Conservation (phyloP, 2,329 filamentous ascomycete species). For the Nothomitra cinnamomea region DNA sequence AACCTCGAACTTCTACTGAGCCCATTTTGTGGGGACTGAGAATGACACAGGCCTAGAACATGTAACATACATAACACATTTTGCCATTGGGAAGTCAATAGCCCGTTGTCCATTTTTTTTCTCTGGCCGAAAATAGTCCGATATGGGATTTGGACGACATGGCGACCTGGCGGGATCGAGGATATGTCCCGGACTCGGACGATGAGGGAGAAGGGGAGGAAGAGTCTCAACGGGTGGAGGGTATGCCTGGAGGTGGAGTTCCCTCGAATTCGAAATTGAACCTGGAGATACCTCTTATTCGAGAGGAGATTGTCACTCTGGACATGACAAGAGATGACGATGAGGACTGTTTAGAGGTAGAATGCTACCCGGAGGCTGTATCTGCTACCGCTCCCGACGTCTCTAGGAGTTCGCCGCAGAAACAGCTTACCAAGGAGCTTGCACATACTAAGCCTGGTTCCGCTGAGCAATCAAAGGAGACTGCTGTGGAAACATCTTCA, state of each 20-base stretch:
- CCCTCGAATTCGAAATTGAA: too few species aligned
- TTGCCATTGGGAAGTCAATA: background rate
- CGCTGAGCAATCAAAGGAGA: background rate
- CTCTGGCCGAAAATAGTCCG: background rate
- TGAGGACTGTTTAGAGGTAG: too few species aligned
- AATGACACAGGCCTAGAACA: background rate
- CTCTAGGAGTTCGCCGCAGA: too few species aligned
- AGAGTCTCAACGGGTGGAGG: background rate
- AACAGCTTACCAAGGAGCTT: background rate
- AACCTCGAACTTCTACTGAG: background rate
- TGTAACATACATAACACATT: background rate
- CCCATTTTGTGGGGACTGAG: background rate
- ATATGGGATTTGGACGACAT: slow-evolving; percentile 8
- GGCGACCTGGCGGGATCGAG: slow-evolving; percentile 29
- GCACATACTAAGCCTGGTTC: background rate
- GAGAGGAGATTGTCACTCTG: too few species aligned
- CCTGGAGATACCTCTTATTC: too few species aligned
- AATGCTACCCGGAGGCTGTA: too few species aligned
- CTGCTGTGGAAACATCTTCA: background rate
- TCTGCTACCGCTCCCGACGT: too few species aligned
- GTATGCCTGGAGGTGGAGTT: too few species aligned
- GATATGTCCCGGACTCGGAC: slow-evolving; percentile 35
- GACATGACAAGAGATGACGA: too few species aligned
- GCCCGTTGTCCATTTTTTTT: too few species aligned
- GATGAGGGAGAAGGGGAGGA: slow-evolving; percentile 19